Base-by-base conservation (phyloP, 2,329 filamentous ascomycete genomes). In the Hyphodiscus sp. region DNA sequence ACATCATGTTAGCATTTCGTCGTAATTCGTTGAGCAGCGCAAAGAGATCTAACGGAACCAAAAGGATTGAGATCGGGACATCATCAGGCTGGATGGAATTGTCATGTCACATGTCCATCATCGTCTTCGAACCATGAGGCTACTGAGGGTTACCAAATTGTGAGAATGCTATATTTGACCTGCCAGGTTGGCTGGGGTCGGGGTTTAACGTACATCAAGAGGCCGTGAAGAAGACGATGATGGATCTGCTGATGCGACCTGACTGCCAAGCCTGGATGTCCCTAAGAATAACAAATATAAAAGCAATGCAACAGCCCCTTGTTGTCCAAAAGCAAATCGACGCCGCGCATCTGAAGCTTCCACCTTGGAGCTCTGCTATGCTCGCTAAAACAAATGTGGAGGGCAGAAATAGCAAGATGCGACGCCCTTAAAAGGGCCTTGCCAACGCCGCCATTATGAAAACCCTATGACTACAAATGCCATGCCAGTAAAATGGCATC, bases 171-270 rank as follows among this genome's bases (percentile, higher is more conserved):
- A 74, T 76, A 77, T 77, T 74, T 76, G 69, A 70, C 71, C 70
- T 72, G 70, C 70, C 70, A 71, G 58, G 52, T 64, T 64, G 67
- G 68, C 67, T 63, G 63, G 67, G 66, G 67, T 67, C 67, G 69
- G 71, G 69, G 69, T 66, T 83, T 85, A 85, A 84, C 81, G 76
- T 85, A 85, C 82, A 85, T 81, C 71, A 74, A 71, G 57, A 53
- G 69, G 67, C 67, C 69, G 73, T 72, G 74, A 78, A 76, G 80
- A 85, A 82, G 81, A 84, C 80, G 81, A 84, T 82, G 81, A 82
- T 82, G 78, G 80, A 80, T 79, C 81, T 80, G 79, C 79, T 81
- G 77, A 75, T 54, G 58, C 57, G 60, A 58, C 57, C 57, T 52
- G 55, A 54, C 55, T 56, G 58, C 51, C 60, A 59, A 58, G 57